Evolutionary conservation across 306 rosid genomes (phyloP), one percentile per base, ranked within the genome.

Genomic region (Lagenaria siceraria): DNA sequence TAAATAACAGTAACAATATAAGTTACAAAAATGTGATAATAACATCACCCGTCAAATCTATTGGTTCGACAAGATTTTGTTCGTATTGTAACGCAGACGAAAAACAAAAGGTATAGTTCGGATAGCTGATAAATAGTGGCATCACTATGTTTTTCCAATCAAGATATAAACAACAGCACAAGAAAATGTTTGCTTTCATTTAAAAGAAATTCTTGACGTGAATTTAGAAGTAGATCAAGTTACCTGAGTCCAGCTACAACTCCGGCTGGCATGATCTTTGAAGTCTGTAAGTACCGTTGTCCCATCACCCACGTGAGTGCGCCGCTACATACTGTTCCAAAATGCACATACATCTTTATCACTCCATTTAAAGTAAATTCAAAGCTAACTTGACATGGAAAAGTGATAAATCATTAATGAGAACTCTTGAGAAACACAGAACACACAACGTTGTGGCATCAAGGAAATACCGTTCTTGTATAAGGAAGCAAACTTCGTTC

Each of bases 221-320:
- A 42, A 8, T 79, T 42, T 13, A 69, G 35, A 42, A 22, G 19
- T 11, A 68, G 75, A 59, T 11, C 31, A 4, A 60, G 62, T 80
- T 83, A 91, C 98, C 96, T 93, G 76, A 93, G 75, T 77, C 92
- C 98, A 19, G 98, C 96, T 21, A 93, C 87, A 79, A 93, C 42
- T 68, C 96, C 98, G 78, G 98, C 90, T 17, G 98, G 98, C 96
- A 93, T 91, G 75, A 93, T 25, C 90, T 93, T 93, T 5, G 90
- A 89, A 56, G 97, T 91, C 69, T 81, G 82, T 85, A 93, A 0
- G 69, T 93, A 91, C 3, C 97, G 90, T 81, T 88, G 90, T 24
- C 96, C 98, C 98, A 93, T 93, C 69, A 88, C 82, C 85, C 84
- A 88, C 21, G 97, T 87, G 74, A 93, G 83, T 4, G 48, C 31